Conservation (phyloP, 129 eudicot species). For the Flaveria sonorensis region DNA sequence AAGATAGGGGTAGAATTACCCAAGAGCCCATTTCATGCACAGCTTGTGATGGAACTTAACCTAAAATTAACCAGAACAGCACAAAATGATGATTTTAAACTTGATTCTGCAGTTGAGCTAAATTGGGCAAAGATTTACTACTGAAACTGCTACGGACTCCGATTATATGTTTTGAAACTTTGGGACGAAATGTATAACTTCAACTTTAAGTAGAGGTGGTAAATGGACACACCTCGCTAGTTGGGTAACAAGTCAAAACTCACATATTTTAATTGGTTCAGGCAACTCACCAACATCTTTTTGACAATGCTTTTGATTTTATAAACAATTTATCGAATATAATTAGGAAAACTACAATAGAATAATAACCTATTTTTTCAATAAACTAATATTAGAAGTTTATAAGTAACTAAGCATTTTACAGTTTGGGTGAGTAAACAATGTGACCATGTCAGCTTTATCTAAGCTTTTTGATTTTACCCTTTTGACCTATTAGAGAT, state of each 20-base stretch:
- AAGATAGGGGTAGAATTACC: neutral
- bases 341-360: neutral
- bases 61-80: neutral
- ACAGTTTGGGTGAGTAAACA: slow-evolving; percentile 9
- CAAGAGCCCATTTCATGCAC: neutral
- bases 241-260: neutral
- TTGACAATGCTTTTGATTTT: neutral
- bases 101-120: neutral
- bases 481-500: neutral
- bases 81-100: neutral
- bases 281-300: neutral
- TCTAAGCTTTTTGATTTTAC: neutral
- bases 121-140: neutral
- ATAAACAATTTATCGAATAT: neutral
- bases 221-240: neutral
- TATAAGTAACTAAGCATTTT: neutral
- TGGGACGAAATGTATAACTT: neutral
- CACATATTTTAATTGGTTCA: neutral
- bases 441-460: neutral
- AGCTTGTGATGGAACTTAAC: neutral
- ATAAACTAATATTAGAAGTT: neutral
- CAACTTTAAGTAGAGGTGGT: neutral
- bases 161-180: neutral
- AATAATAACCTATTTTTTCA: neutral
- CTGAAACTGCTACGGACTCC: neutral